Percentiles rank a stretch among this genome's conserved stretches.
Conservation (phyloP, 2,329 filamentous ascomycete genomes). For the Aspergillus nomiae region DNA sequence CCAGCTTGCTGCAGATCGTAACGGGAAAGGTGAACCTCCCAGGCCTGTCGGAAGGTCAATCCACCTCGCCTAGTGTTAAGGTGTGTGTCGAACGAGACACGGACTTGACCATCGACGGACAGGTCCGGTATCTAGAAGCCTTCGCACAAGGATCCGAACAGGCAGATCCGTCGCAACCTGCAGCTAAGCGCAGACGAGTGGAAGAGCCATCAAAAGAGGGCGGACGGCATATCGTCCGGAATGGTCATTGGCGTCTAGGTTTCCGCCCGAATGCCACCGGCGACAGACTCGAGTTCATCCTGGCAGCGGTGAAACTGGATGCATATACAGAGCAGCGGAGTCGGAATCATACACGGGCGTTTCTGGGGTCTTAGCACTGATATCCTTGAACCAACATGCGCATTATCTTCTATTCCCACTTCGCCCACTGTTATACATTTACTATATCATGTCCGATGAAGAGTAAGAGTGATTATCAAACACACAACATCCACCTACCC, state of each 20-base stretch:
- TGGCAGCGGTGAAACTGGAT: constrained; percentile 76
- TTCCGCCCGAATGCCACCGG: constrained; percentile 56
- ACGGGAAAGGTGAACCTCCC: constrained; percentile 67
- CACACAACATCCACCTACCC: not conserved
- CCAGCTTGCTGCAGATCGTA: constrained; percentile 77
- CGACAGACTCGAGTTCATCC: constrained; percentile 66
- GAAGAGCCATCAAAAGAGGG: constrained; percentile 16
- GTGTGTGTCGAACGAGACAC: constrained; percentile 55
- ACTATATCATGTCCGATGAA: not conserved
- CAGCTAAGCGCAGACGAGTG: constrained; percentile 18
- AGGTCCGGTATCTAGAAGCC: constrained; percentile 16
- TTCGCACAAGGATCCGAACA: constrained; percentile 4
- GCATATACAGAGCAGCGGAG: constrained; percentile 66
- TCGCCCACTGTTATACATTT: not conserved
- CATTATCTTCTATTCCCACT: not conserved
- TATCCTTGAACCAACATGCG: not conserved
- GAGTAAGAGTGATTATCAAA: not conserved
- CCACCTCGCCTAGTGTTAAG: not conserved
- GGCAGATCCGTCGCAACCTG: not conserved
- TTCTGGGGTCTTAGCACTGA: constrained; percentile 50
- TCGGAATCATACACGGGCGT: constrained; percentile 66
- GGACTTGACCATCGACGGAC: constrained; percentile 45
- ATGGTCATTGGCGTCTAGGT: constrained; percentile 71
- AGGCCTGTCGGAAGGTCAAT: not conserved
- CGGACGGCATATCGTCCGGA: constrained; percentile 64